Conservation (phyloP, 139 green algal species). For the Trebouxia sp. region DNA sequence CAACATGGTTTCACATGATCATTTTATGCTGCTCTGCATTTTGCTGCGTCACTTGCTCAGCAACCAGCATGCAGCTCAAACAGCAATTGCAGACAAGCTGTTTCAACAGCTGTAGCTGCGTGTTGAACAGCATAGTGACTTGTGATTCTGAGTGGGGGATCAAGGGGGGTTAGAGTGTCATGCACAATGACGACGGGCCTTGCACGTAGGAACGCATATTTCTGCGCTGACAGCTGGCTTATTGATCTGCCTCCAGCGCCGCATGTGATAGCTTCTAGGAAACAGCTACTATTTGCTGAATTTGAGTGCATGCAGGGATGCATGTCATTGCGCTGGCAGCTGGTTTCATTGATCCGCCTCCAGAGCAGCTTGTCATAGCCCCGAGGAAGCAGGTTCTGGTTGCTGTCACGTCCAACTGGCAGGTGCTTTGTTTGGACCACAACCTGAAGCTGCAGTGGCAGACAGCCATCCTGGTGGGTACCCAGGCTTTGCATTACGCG, state of each 20-base stretch:
- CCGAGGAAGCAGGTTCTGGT: slow-evolving; percentile 74
- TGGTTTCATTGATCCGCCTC: slow-evolving; percentile 76
- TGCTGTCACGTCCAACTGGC: slow-evolving; percentile 80
- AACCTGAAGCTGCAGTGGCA: slow-evolving; percentile 94
- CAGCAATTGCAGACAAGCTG: background rate
- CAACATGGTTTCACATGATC: background rate
- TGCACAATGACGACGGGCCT: background rate
- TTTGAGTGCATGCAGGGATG: background rate
- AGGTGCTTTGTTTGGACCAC: slow-evolving; percentile 92
- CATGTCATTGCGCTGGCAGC: slow-evolving; percentile 66
- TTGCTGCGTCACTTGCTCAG: no score
- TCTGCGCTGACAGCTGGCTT: background rate
- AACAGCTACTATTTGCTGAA: background rate
- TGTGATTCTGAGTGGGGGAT: background rate
- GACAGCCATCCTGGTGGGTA: slow-evolving; percentile 46
- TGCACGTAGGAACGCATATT: background rate
- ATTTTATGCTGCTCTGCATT: background rate
- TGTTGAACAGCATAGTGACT: background rate
- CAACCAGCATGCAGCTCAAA: background rate
- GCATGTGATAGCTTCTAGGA: background rate
- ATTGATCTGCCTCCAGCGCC: background rate
- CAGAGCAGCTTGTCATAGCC: slow-evolving; percentile 2
- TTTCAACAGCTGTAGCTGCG: background rate
- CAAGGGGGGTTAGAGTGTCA: background rate
- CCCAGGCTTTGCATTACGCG: background rate